Evolutionary conservation across 345 rosid genomes (phyloP).

Genomic region (Erysimum cheiranthoides): DNA sequence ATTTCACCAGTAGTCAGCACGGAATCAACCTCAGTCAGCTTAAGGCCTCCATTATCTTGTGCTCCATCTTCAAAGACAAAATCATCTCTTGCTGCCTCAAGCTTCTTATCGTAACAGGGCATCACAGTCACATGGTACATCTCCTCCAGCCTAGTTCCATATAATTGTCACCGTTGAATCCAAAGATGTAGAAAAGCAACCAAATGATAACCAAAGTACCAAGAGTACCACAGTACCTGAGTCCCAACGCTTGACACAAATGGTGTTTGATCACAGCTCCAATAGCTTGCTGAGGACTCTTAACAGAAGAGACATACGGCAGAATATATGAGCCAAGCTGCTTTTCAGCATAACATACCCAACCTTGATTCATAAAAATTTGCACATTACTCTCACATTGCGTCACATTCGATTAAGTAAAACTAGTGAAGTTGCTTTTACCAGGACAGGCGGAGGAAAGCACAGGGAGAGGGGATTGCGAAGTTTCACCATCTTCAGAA

Average conservation of each 20-base stretch:
- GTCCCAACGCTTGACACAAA: conserved; percentile 66
- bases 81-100: conserved; percentile 91
- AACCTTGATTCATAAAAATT: conserved; percentile 58
- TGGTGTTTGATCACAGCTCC: conserved; percentile 83
- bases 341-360: conserved; percentile 99
- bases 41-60: conserved; percentile 42
- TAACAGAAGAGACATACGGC: conserved; percentile 85
- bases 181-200: background rate
- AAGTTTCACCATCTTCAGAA: conserved; percentile 47
- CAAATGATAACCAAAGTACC: conserved; percentile 17
- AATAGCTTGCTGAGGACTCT: conserved; percentile 95
- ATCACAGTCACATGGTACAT: conserved; percentile 92
- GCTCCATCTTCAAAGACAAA: conserved; percentile 65
- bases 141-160: conserved; percentile 68
- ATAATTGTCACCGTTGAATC: background rate
- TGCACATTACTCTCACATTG: conserved; percentile 11
- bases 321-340: conserved; percentile 84
- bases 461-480: conserved; percentile 65
- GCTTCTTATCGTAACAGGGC: conserved; percentile 99
- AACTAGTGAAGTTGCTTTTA: conserved; percentile 38
- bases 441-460: conserved; percentile 97
- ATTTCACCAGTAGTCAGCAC: conserved; percentile 93
- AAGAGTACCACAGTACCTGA: conserved; percentile 57
- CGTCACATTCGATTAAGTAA: conserved; percentile 3
- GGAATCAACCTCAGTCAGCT: conserved; percentile 86